These are phyloP conservation scores for Combretum micranthum DNA, from an alignment of 345 rosid genomes.

Conservation along the genomic window DNA sequence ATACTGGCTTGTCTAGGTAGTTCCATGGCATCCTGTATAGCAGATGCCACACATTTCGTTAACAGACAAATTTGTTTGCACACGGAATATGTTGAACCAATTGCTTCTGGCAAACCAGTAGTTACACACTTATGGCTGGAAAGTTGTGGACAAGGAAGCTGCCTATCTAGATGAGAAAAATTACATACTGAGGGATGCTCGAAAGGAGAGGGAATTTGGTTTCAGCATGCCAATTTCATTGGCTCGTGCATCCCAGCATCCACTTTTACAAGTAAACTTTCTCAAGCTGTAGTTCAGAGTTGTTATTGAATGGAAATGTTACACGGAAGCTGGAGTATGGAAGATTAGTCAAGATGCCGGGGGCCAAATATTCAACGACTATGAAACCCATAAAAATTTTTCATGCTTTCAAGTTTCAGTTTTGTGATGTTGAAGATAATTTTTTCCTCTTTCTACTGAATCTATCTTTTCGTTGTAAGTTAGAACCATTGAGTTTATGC, in stretches of 20 bases:
- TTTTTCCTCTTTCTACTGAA: background rate
- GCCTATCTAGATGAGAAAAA: slow-evolving; percentile 62
- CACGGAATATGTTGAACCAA: slow-evolving; percentile 83
- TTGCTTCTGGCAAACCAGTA: slow-evolving; percentile 76
- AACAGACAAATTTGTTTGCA: slow-evolving; percentile 69
- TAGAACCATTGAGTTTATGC: too few relatives aligned
- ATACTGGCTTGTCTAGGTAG: slow-evolving; percentile 61
- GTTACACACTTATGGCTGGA: slow-evolving; percentile 81
- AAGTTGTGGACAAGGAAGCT: slow-evolving; percentile 58
- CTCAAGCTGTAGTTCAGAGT: slow-evolving; percentile 48
- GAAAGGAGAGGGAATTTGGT: slow-evolving; percentile 74
- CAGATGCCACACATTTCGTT: slow-evolving; percentile 74
- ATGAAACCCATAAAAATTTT: background rate
- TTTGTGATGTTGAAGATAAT: background rate
- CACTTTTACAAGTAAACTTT: slow-evolving; percentile 46
- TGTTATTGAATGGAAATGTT: slow-evolving; percentile 78
- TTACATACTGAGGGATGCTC: slow-evolving; percentile 51
- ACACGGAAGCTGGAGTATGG: slow-evolving; percentile 78
- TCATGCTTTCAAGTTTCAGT: background rate
- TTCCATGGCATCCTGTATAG: slow-evolving; percentile 50
- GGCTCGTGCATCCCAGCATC: slow-evolving; percentile 55
- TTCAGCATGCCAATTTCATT: slow-evolving; percentile 69
- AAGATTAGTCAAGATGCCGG: slow-evolving; percentile 39
- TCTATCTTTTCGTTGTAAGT: too few relatives aligned
- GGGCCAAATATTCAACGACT: background rate